Base-by-base conservation (phyloP, 108 stramenopile species). In the Schizochytrium sp. region DNA sequence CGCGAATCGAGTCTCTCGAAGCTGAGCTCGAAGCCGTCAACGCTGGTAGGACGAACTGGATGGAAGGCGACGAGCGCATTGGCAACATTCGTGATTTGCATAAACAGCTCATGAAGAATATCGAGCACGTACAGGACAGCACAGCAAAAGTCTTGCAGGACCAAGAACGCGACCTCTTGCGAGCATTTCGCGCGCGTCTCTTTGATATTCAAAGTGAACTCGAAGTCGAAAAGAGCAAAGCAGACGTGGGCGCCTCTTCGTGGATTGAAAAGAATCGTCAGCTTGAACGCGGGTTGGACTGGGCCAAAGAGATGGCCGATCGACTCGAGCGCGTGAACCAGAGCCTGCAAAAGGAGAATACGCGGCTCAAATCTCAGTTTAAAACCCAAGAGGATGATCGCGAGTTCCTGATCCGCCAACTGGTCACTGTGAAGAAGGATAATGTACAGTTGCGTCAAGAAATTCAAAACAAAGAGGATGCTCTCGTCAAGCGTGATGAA, bases 181-280 rank as follows among this genome's bases (percentile, higher is more conserved):
- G 94, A 19, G 93, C 94, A 28, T 94, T 94, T 21, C 89, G 93
- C 5, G 94, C 94, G 44, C 60, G 93, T 18, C 91, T 94, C 19
- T 94, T 94, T 44, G 94, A 94, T 63, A 93, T 94, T 28, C 94
- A 94, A 87, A 93, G 92, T 8, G 94, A 94, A 53, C 88, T 94
- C n/a, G 94, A 94, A 88, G 89, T 88, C 45, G 93, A 92, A 57
- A 93, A 93, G 47, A 57, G 57, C 43, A 92, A 90, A 28, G 93
- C 93, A 21, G 93, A 93, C 51, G 92, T 88, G 60, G 93, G 94
- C 5, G 94, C 93, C 8, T 87, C 59, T 48, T 92, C 72, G 53
- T 94, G 92, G 91, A 93, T 94, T 34, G 93, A 94, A n/a, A 88
- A 91, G 47, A 90, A 58, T 16, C 69, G 91, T 16, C 53, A 90